Base-by-base conservation (phyloP, 208 protist species). In the Trypanosoma melophagium region DNA sequence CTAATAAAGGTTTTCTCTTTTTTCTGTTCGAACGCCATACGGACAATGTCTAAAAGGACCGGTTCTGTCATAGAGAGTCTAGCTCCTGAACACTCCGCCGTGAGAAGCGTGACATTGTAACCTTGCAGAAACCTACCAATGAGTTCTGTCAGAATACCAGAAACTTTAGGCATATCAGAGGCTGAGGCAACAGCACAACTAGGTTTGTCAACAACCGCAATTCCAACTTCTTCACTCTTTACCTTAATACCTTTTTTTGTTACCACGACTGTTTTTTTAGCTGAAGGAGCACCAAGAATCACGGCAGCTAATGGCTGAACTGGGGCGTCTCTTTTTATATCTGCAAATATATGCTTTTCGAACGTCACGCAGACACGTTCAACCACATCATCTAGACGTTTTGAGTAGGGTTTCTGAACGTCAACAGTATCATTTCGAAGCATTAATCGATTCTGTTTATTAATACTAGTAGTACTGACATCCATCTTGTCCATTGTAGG, bases 331-430 rank as follows among this genome's bases (percentile, higher is more conserved):
- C 38, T 64, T 13, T 13, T 8, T 21, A 14, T 24, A 31, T 54
- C 35, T 28, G 49, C 45, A 40, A 35, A 4, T 14, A 3, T 22
- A 16, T 4, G 41, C 19, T 53, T 40, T 21, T 64, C 44, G 17
- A 50, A 53, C 2, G 51, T 42, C 5, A 7, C 42, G 38, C 16
- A 35, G 3, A 38, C 59, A 16, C 44, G 59, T 38, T 53, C 42
- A 44, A 64, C n/a, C 3, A 64, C 17, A 12, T 53, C 22, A 40
- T 64, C 59, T 17, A 64, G 22, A 53, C 59, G 59, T 53, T 53
- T 64, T 1, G 59, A 64, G 21, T 25, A 5, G 3, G 22, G 1
- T 53, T 5, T 64, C 14, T 53, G 59, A 4, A 22, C 7, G 21
- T 17, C 16, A 40, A n/a, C n/a, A 35, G 5, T 7, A 14, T n/a